Base-by-base conservation (phyloP, 257 asterid genomes). In the Haberlea rhodopensis region DNA sequence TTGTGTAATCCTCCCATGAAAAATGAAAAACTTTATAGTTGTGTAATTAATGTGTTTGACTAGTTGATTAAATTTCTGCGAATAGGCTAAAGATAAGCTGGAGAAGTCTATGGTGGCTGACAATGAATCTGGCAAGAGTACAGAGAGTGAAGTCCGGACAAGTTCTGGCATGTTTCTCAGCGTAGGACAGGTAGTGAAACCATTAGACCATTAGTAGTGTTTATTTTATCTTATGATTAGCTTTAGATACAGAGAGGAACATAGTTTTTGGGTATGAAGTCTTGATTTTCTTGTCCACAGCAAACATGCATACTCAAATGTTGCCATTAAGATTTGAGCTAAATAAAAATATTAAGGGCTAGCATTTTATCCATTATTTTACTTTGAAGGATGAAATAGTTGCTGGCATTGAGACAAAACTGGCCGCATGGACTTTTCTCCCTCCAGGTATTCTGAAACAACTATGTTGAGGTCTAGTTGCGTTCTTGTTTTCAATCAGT, bases 351-450 rank as follows among this genome's bases (percentile, higher is more conserved):
- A n/a, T n/a, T n/a, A n/a, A n/a, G n/a, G n/a, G n/a, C n/a, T n/a
- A n/a, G n/a, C n/a, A n/a, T n/a, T 29, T 29, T 9, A 29, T 29
- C 34, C 34, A 29, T n/a, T n/a, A 29, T 4, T 20, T 21, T 46
- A 10, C 65, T 34, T 24, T 60, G 54, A 52, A 88, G 94, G 96
- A 88, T 70, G 86, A 81, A 28, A 57, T 85, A 25, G 82, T 85
- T 65, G 56, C 79, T 9, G 24, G 64, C 34, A 68, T 88, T 15
- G 96, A 88, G 67, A 81, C 75, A 16, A 88, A 79, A 80, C 81
- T 85, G 62, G 91, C 94, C 31, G 81, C 89, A 23, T 88, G 96
- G 96, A 85, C 91, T 59, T 82, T 87, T 71, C 87, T 83, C 55
- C 91, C 94, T 31, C 32, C 27, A 78, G 94, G 96, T 90, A 90